Conservation (phyloP, 78 protist species). For the Emiliania huxleyi region DNA sequence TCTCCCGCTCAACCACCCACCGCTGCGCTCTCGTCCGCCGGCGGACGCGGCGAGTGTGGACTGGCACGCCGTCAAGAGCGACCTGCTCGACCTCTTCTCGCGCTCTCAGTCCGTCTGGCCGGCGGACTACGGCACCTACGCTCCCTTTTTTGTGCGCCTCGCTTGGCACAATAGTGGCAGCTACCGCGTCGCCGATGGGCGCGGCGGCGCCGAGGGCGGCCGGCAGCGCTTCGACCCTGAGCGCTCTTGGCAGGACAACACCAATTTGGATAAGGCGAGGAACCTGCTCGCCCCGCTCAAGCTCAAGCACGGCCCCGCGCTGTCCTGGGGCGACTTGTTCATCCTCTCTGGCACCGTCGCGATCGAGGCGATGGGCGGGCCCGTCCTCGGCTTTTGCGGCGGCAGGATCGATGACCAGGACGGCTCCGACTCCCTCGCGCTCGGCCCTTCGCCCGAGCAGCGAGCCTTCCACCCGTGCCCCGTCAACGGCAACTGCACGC, state of each 20-base stretch:
- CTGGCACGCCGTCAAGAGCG: slow-evolving; percentile 34
- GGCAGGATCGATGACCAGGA: slow-evolving; percentile 47
- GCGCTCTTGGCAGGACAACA: slow-evolving; percentile 60
- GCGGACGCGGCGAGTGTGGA: too few relatives aligned
- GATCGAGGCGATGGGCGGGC: slow-evolving; percentile 45
- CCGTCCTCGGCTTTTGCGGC: slow-evolving; percentile 43
- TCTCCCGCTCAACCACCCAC: too few relatives aligned
- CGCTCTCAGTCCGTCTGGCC: slow-evolving; percentile 54
- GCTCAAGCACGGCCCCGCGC: slow-evolving; percentile 47
- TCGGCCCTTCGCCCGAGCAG: slow-evolving; percentile 8
- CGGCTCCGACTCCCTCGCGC: neutral
- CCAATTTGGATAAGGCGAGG: slow-evolving; percentile 65
- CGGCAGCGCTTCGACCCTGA: slow-evolving; percentile 32
- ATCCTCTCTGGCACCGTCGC: slow-evolving; percentile 60
- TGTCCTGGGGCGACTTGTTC: slow-evolving; percentile 72
- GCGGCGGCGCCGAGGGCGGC: slow-evolving; percentile 58
- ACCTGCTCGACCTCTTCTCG: neutral
- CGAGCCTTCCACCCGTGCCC: neutral
- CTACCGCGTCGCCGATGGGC: slow-evolving; percentile 55
- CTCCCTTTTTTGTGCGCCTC: slow-evolving; percentile 50
- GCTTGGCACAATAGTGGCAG: slow-evolving; percentile 63
- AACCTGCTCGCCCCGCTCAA: slow-evolving; percentile 57
- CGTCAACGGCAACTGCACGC: slow-evolving; percentile 25
- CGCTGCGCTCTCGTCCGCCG: too few relatives aligned
- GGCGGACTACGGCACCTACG: slow-evolving; percentile 60